These are phyloP conservation scores for Candida broadrunensis DNA, from an alignment of 805 yeast species.

Conservation along the genomic window DNA sequence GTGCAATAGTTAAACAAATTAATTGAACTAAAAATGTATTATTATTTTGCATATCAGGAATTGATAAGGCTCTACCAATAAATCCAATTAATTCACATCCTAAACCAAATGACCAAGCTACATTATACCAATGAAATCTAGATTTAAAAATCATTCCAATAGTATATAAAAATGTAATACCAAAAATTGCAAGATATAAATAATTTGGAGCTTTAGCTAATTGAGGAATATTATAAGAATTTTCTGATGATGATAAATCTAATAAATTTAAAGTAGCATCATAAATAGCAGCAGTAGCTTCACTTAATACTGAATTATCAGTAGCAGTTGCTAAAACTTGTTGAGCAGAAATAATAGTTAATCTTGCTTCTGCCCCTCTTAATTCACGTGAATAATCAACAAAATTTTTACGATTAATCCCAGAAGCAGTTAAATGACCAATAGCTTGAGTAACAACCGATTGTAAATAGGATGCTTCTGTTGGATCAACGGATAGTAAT, in stretches of 20 bases:
- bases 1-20: slow-evolving; percentile 31
- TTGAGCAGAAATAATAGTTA: slow-evolving; percentile 28
- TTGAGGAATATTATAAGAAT: slow-evolving; percentile 26
- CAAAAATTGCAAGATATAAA: slow-evolving; percentile 24
- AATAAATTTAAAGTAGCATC: slow-evolving; percentile 26
- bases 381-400: slow-evolving; percentile 16
- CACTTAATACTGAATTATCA: slow-evolving; percentile 15
- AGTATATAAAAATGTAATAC: slow-evolving; percentile 17
- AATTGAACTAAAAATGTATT: slow-evolving; percentile 26
- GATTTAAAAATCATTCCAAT: slow-evolving; percentile 23
- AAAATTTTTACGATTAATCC: slow-evolving; percentile 9
- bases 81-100: slow-evolving; percentile 31
- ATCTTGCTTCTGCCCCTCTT: slow-evolving; percentile 34
- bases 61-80: slow-evolving; percentile 30
- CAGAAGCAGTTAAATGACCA: slow-evolving; percentile 7
- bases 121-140: slow-evolving; percentile 34
- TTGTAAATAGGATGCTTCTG: slow-evolving; percentile 19
- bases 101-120: slow-evolving; percentile 31
- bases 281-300: slow-evolving; percentile 30
- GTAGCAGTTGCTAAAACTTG: slow-evolving; percentile 37
- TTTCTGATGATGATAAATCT: slow-evolving; percentile 21
- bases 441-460: slow-evolving; percentile 15
- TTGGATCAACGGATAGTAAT: slow-evolving; percentile 20
- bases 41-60: slow-evolving; percentile 18
- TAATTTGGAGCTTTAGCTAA: slow-evolving; percentile 28